Base-by-base conservation (phyloP, 2,329 filamentous ascomycete species). In the Aspergillus sclerotialis region DNA sequence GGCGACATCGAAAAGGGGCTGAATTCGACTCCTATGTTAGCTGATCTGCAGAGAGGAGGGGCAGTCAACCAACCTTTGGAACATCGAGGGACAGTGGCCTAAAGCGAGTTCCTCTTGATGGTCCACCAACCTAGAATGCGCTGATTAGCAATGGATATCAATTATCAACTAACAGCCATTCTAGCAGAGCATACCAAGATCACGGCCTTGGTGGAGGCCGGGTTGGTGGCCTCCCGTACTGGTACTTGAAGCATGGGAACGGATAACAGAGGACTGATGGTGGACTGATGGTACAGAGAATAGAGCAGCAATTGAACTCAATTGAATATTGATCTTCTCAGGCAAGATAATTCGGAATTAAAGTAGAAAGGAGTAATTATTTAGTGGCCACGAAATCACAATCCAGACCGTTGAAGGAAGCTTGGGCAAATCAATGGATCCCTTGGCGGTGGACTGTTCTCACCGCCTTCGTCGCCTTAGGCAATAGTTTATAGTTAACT, bases 1-100 rank as follows among this genome's bases (percentile, higher is more conserved):
- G 49, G 92, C 92, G 57, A 98, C 88, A 64, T 95, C 90, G 71
- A 98, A 96, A 50, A 98, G 84, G 45, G 92, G 92, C 87, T 93
- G 47, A 17, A 12, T 14, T 25, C 16, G 32, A 37, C 18, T 31
- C 34, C 12, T 13, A 29, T 24, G 37, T 45, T 30, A 49, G 44
- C 26, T 24, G 26, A 12, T 28, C 26, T 11, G 13, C 12, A 10
- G 14, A 15, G 38, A 34, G 38, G 26, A 38, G 42, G 39, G 33
- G 32, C 25, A 35, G 15, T 9, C 4, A 12, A 61, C 67, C 42
- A 65, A 90, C 86, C 80, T 96, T 96, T 52, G 92, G 92, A 37
- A 95, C 75, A 68, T 98, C 92, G 54, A 96, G 83, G 36, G 88
- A 94, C 49, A 98, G 75, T 52, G 92, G 92, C 50, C 92, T 79